Evolutionary conservation across 1,139 yeast species (phyloP).

Genomic region (Saccharomycopsis phalli): DNA sequence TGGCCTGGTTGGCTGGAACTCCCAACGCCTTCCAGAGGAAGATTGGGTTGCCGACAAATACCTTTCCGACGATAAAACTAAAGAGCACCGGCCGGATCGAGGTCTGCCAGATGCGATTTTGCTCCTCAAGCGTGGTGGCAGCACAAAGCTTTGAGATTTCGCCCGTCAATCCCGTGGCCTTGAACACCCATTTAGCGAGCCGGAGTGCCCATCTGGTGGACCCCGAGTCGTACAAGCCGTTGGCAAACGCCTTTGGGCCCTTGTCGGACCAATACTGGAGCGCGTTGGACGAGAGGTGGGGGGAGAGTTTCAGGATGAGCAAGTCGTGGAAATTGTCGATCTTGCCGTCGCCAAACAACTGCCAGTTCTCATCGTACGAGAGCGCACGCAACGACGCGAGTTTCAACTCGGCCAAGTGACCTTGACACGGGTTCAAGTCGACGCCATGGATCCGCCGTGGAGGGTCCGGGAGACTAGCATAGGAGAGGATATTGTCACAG

Average conservation of each 20-base stretch:
- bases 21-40: constrained; percentile 85
- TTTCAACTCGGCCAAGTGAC: constrained; percentile 70
- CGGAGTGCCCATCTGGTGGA: constrained; percentile 81
- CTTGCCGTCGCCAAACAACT: constrained; percentile 67
- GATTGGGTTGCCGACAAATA: constrained; percentile 69
- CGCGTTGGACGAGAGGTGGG: constrained; percentile 70
- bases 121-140: constrained; percentile 54
- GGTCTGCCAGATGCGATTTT: constrained; percentile 51
- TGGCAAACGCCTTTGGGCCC: constrained; percentile 48
- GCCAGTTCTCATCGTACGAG: constrained; percentile 57
- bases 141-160: constrained; percentile 48
- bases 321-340: constrained; percentile 44
- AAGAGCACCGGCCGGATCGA: constrained; percentile 60
- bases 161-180: constrained; percentile 42
- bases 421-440: constrained; percentile 76
- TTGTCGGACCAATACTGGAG: constrained; percentile 71
- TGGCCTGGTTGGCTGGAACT: constrained; percentile 77
- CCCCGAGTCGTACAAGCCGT: constrained; percentile 71
- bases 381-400: constrained; percentile 59
- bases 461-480: constrained; percentile 61
- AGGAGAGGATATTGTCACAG: constrained; percentile 70
- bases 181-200: constrained; percentile 52
- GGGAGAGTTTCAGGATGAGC: constrained; percentile 48
- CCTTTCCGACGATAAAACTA: constrained; percentile 58
- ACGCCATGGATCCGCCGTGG: constrained; percentile 78